These are phyloP conservation scores for Nepenthes gracilis DNA, from an alignment of 148 eudicot genomes.

Conservation along the genomic window DNA sequence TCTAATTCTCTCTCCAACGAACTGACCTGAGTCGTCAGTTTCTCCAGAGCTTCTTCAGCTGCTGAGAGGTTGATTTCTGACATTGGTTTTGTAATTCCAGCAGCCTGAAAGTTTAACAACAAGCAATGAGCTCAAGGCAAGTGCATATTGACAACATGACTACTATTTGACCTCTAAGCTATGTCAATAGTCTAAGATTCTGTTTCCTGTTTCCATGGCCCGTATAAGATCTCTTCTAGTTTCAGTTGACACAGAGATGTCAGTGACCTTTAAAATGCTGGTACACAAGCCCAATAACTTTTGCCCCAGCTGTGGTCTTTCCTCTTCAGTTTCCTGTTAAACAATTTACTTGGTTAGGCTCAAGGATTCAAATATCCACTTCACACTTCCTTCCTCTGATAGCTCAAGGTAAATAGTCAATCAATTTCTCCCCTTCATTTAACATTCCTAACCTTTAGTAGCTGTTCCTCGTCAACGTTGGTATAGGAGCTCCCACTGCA, in stretches of 20 bases:
- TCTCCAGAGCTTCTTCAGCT: conserved; percentile 72
- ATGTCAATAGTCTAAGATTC: background rate
- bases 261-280: conserved; percentile 60
- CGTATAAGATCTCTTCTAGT: too few relatives aligned
- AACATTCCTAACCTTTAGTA: conserved; percentile 40
- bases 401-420: background rate
- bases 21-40: conserved; percentile 27
- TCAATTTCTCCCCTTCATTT: background rate
- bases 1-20: conserved; percentile 63
- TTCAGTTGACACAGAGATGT: background rate
- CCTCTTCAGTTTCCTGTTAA: conserved; percentile 63
- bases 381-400: background rate
- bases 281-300: conserved; percentile 60
- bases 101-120: conserved; percentile 35
- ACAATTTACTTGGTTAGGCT: background rate
- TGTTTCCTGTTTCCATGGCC: background rate
- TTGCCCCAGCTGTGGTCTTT: conserved; percentile 61
- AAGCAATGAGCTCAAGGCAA: background rate
- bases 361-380: background rate
- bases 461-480: conserved; percentile 38
- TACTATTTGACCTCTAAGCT: too few relatives aligned
- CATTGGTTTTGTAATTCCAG: conserved; percentile 45
- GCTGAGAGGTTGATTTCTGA: conserved; percentile 35
- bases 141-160: background rate
- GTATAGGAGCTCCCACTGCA: conserved; percentile 33